Base-by-base conservation (phyloP, 2,329 filamentous ascomycete genomes). In the Alternaria triticimaculans region DNA sequence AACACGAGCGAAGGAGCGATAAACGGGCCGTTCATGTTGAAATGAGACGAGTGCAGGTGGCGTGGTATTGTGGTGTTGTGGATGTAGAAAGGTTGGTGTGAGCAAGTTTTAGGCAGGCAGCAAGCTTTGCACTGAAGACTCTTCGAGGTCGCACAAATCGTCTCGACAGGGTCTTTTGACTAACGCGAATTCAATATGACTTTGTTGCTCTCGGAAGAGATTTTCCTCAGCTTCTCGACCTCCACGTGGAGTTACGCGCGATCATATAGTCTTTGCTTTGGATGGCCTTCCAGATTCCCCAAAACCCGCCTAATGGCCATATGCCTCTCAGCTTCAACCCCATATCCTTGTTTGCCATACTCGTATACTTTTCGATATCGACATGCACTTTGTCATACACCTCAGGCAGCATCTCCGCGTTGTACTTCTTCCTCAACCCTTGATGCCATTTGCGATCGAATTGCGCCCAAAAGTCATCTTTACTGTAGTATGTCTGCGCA, bases 311-410 rank as follows among this genome's bases (percentile, higher is more conserved):
- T 8, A 81, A 54, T 37, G 80, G 80, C 80, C 78, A 81, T 0
- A 78, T 65, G 12, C 68, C 68, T 37, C 72, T 68, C 51, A 77
- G 8, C 15, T 65, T 60, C 60, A 75, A 60, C 1, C 69, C 66
- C 71, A 69, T 72, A 43, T 77, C 66, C 48, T 73, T 69, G 15
- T 72, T 69, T 14, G 59, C 68, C 63, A 71, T 67, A 15, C 68
- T 58, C 14, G 73, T 73, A 25, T 77, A 73, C 63, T 77, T 77
- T 33, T 71, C 63, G 12, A 79, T 72, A 57, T 80, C 76, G 1
- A 79, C 86, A 70, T 85, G 86, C 23, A 91, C 88, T 79, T 92
- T 92, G 69, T 92, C 88, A 64, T 88, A 91, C 2, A 92, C 88
- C 28, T 82, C 88, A 0, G 88, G 89, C 65, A 92, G 73, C 51